These are phyloP conservation scores for Heliocybe sulcata DNA, from an alignment of 1,284 basidiomycete species.

Conservation along the genomic window DNA sequence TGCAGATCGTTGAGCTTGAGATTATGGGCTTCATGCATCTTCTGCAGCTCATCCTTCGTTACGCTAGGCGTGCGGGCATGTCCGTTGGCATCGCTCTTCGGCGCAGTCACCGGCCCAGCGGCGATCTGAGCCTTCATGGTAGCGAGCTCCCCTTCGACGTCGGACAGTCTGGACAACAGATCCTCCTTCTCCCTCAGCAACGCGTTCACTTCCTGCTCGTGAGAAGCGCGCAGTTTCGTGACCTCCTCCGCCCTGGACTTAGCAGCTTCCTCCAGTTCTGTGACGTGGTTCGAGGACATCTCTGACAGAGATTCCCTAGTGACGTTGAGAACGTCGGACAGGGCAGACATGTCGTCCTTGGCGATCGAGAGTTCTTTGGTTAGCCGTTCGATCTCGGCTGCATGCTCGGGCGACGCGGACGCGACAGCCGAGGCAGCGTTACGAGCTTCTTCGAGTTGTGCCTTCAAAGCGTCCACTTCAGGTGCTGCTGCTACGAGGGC, in stretches of 20 bases:
- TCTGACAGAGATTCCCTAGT: constrained; percentile 66
- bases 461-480: constrained; percentile 47
- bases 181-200: constrained; percentile 52
- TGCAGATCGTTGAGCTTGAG: constrained; percentile 73
- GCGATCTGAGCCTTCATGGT: constrained; percentile 49
- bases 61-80: constrained; percentile 42
- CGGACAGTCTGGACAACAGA: constrained; percentile 51
- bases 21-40: constrained; percentile 75
- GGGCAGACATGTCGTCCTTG: constrained; percentile 57
- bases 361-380: constrained; percentile 47
- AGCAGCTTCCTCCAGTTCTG: constrained; percentile 67
- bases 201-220: constrained; percentile 50
- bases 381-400: constrained; percentile 47
- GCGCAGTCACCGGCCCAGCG: constrained; percentile 35
- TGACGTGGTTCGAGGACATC: constrained; percentile 58
- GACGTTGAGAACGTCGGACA: constrained; percentile 51
- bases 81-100: constrained; percentile 48
- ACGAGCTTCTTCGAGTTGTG: constrained; percentile 58
- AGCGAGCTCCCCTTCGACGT: constrained; percentile 69
- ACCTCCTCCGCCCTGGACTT: constrained; percentile 62
- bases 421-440: constrained; percentile 25
- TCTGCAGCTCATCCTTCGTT: constrained; percentile 67
- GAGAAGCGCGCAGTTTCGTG: constrained; percentile 46
- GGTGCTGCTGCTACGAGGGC: constrained; percentile 39
- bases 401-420: constrained; percentile 37